Percentiles rank a stretch among this genome's conserved stretches.
Conservation (phyloP, 345 rosid species). For the Mercurialis annua region DNA sequence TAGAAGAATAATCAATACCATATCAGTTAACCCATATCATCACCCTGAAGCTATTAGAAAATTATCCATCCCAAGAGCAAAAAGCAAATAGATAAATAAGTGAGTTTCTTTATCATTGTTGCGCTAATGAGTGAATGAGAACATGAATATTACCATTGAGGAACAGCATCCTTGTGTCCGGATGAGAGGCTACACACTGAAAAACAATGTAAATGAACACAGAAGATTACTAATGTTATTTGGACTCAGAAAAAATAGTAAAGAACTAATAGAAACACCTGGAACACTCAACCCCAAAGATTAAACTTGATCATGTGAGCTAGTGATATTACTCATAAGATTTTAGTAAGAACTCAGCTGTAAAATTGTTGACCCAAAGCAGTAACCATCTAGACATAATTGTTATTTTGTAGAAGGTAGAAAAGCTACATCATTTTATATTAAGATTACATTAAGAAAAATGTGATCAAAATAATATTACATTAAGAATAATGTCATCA, state of each 20-base stretch:
- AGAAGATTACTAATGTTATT: slow-evolving; percentile 16
- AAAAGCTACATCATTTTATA: neutral
- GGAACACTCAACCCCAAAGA: neutral
- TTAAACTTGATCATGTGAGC: neutral
- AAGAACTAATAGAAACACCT: neutral
- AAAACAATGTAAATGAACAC: slow-evolving; percentile 22
- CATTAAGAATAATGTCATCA: neutral
- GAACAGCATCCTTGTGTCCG: slow-evolving; percentile 90
- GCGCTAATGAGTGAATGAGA: slow-evolving; percentile 11
- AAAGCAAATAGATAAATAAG: slow-evolving; percentile 1
- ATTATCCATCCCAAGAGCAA: neutral
- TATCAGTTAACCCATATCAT: neutral
- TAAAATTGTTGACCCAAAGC: neutral
- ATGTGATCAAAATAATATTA: neutral
- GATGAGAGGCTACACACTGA: slow-evolving; percentile 99
- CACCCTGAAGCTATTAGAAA: neutral
- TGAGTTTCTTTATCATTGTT: neutral
- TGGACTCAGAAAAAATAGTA: slow-evolving; percentile 1
- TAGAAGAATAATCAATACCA: neutral
- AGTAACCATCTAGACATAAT: neutral
- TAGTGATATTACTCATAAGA: neutral
- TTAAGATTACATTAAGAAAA: neutral
- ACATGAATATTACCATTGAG: slow-evolving; percentile 62
- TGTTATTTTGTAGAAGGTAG: slow-evolving; percentile 1
- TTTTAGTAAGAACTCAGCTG: neutral